Evolutionary conservation across 768 basidiomycete species (phyloP), one percentile per base, ranked within the genome.

Genomic region (Tulasnella sp.): DNA sequence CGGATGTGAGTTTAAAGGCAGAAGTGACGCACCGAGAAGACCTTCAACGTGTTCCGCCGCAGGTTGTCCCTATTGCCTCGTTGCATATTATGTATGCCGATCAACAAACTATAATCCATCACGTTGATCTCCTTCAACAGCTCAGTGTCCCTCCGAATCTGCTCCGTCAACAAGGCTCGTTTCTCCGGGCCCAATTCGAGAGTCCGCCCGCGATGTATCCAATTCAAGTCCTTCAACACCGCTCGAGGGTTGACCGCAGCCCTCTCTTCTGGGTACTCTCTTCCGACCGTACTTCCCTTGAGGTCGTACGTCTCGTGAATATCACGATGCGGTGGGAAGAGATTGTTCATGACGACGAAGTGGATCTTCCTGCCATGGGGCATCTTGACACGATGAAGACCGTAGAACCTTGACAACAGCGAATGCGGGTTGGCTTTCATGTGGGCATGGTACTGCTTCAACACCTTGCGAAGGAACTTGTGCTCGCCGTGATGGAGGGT

Each of bases 321-420:
- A 82, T 99, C 97, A 79, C 94, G 90, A 84, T 99, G 97, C 0
- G 97, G 92, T 0, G 97, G 97, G 84, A 99, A 98, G 37, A 99
- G 87, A 82, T 99, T 99, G 86, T 99, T 99, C 96, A 99, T 98
- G 84, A 99, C 97, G 75, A 99, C 95, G 81, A 99, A 99, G 82
- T 99, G 97, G 73, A 99, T 99, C 85, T 99, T 99, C 67, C 88
- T 85, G 0, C 97, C 97, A 42, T 88, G 87, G 0, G 97, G 97
- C 0, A 99, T 88, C 85, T 99, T 99, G 77, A 99, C 97, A 75
- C 97, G 91, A 81, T 99, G 97, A 14, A 99, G 86, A 11, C 97
- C 97, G 82, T 99, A 99, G 83, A 99, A 99, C 29, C 97, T 87
- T 9, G 93, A 95, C 6, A 99, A 84, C 1, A 99, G 85, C 0